phyloP scores from a whole-genome alignment of 2,329 filamentous ascomycete genomes.

The Sporothrix pseudoabietina region DNA sequence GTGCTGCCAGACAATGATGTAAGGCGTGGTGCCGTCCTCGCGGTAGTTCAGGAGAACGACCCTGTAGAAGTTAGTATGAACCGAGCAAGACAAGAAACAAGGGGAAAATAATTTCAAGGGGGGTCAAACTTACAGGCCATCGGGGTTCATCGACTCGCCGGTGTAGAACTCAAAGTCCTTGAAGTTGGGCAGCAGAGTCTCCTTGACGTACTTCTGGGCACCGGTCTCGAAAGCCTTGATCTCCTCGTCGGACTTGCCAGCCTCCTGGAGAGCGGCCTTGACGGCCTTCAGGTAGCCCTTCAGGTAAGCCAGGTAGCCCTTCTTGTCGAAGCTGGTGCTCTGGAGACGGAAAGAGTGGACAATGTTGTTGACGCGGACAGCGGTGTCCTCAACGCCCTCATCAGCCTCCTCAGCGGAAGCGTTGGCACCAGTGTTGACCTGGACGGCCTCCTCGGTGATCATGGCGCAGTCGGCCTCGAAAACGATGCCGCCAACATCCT shows the following conservation, averaged over 20 bases:
- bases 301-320: slow-evolving; percentile 77
- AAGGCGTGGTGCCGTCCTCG: slow-evolving; percentile 91
- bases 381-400: slow-evolving; percentile 70
- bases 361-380: slow-evolving; percentile 85
- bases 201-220: slow-evolving; percentile 75
- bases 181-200: slow-evolving; percentile 79
- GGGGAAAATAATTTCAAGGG: slow-evolving; percentile 36
- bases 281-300: slow-evolving; percentile 94
- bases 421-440: slow-evolving; percentile 88
- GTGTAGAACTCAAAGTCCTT: slow-evolving; percentile 96
- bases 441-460: slow-evolving; percentile 76
- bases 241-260: slow-evolving; percentile 60
- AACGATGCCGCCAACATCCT: slow-evolving; percentile 74
- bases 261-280: slow-evolving; percentile 67
- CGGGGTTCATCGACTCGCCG: slow-evolving; percentile 88
- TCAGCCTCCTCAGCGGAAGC: slow-evolving; percentile 90
- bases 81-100: neutral
- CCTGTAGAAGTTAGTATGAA: slow-evolving; percentile 49
- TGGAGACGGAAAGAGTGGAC: slow-evolving; percentile 89
- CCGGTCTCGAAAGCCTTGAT: slow-evolving; percentile 79
- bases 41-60: slow-evolving; percentile 95
- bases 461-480: slow-evolving; percentile 93
- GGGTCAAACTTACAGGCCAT: slow-evolving; percentile 73
- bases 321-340: slow-evolving; percentile 82
- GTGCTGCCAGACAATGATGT: slow-evolving; percentile 91